phyloP scores from a whole-genome alignment of 148 eudicot genomes.

The Vaccinium myrtillus region DNA sequence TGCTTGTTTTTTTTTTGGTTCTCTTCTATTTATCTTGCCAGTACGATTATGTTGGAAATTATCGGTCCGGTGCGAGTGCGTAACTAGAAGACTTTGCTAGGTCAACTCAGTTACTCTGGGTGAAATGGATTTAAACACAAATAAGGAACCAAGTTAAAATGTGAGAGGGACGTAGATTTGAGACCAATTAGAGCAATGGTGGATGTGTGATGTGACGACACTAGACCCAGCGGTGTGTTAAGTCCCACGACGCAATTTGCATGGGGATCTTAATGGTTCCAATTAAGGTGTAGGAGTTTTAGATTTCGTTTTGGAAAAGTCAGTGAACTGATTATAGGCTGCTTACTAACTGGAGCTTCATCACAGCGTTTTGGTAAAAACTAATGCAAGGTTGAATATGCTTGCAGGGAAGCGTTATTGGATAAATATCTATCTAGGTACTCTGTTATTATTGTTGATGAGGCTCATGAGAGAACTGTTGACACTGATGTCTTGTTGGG shows the following conservation, averaged over 20 bases:
- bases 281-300: background rate
- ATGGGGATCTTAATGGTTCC: background rate
- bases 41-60: background rate
- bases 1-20: background rate
- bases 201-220: background rate
- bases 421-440: conserved; percentile 85
- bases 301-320: background rate
- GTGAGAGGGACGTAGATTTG: background rate
- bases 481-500: conserved; percentile 98
- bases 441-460: conserved; percentile 82
- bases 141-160: background rate
- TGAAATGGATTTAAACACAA: background rate
- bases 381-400: conserved; percentile 28
- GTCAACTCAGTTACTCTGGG: background rate
- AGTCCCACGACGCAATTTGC: background rate
- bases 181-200: background rate
- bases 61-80: background rate
- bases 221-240: background rate
- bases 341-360: background rate
- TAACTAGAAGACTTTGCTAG: background rate
- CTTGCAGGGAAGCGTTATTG: conserved; percentile 89
- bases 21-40: background rate
- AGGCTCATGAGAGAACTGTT: conserved; percentile 98
- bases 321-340: background rate
- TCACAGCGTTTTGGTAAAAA: background rate